Base-by-base conservation (phyloP, 208 protist species). In the Balamuthia mandrillaris region DNA sequence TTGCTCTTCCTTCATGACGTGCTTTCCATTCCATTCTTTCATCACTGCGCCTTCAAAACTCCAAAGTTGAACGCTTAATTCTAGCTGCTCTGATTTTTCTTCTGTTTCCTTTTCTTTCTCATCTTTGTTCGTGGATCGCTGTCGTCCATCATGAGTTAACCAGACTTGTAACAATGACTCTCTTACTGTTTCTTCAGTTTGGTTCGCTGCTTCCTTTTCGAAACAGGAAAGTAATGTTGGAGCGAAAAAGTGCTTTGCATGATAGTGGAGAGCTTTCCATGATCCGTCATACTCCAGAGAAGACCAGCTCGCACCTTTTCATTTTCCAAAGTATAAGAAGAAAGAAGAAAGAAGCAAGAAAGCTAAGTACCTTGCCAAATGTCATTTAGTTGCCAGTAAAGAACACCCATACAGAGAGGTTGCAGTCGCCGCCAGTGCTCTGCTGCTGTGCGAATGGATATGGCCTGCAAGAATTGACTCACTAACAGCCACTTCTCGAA, bases 321-420 rank as follows among this genome's bases (percentile, higher is more conserved):
- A 68, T 16, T 16, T 27, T 16, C 10, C 60, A 68, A 33, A 39
- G 10, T 6, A 44, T 18, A 61, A 27, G 16, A 51, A 51, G 6
- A 24, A 21, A 27, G 10, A 44, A 44, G 21, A 9, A 29, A 5
- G 63, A 35, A 6, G 14, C 35, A 58, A 29, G 24, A 41, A 29
- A 60, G 27, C 16, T 31, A 29, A 52, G 35, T 74, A 89, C 35
- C 85, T 75, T 65, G 86, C 90, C 90, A 94, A 37, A 94, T 90
- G 58, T 90, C 87, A 31, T 93, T 92, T 14, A 93, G 70, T 78
- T 95, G 93, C 93, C 93, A 95, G 85, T 94, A 95, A 1, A 95
- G 24, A 2, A 87, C 81, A n/a, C 93, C 93, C 86, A 90, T 90
- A 12, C 90, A 92, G 51, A 84, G 68, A 3, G 88, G 84, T 35